Evolutionary conservation across 352 stramenopile species (phyloP).

Genomic region (Thraustochytrium striatum): DNA sequence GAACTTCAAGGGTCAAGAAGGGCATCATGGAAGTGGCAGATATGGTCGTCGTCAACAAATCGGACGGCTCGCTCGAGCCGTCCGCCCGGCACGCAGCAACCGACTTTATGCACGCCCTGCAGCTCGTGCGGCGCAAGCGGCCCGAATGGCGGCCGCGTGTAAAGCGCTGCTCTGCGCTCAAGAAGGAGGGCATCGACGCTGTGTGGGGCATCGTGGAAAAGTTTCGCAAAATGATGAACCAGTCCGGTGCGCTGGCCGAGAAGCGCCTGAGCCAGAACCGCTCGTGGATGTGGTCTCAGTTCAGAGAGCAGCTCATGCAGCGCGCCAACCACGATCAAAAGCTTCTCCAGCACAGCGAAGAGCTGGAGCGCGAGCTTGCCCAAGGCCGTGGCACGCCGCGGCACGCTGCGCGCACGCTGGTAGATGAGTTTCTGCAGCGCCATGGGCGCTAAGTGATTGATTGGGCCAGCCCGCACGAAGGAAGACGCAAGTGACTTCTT

Average conservation of each 20-base stretch:
- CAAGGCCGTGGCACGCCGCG: constrained; percentile 49
- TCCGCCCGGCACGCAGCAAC: constrained; percentile 43
- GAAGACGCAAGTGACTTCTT: no score
- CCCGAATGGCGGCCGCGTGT: constrained; percentile 68
- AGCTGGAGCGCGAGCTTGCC: constrained; percentile 48
- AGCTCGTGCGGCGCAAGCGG: constrained; percentile 72
- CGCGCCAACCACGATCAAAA: constrained; percentile 46
- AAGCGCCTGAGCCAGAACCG: constrained; percentile 49
- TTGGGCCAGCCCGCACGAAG: no score
- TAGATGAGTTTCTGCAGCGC: constrained; percentile 36
- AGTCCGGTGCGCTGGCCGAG: constrained; percentile 40
- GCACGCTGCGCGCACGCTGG: constrained; percentile 48
- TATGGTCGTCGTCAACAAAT: constrained; percentile 95
- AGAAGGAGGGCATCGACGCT: constrained; percentile 51
- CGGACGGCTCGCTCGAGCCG: constrained; percentile 75
- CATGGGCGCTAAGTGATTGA: no score
- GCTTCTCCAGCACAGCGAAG: constrained; percentile 37
- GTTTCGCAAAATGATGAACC: constrained; percentile 49
- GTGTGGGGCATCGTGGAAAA: constrained; percentile 52
- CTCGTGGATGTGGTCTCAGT: constrained; percentile 53
- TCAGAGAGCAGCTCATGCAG: constrained; percentile 51
- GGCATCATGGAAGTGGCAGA: constrained; percentile 97
- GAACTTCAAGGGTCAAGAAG: constrained; percentile 97
- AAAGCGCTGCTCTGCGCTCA: constrained; percentile 49
- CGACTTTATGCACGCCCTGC: constrained; percentile 64